A percentile compares a stretch with the other conserved stretches of the same genome.
phyloP scores from a whole-genome alignment of 257 asterid species.

The Nyctanthes arbortristis region DNA sequence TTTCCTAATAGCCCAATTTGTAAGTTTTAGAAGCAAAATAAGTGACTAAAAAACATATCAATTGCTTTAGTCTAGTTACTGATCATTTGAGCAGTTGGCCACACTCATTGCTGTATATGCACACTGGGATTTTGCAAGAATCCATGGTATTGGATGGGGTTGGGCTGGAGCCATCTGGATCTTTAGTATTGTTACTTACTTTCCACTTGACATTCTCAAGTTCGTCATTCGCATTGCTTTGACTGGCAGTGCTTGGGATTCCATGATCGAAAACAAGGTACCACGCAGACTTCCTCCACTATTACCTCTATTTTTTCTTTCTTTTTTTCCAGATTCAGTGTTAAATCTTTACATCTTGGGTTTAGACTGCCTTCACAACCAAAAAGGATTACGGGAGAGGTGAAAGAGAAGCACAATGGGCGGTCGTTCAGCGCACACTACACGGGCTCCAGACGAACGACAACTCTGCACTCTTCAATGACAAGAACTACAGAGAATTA shows the following conservation, averaged over 20 bases:
- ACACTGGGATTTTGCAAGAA: slow-evolving; percentile 62
- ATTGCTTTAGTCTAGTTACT: background rate
- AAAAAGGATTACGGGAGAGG: slow-evolving; percentile 48
- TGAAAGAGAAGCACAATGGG: slow-evolving; percentile 65
- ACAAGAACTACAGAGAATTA: slow-evolving; percentile 42
- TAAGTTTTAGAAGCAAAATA: slow-evolving; percentile 28
- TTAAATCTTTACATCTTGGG: background rate
- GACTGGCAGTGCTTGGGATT: slow-evolving; percentile 57
- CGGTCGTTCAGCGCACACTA: slow-evolving; percentile 51
- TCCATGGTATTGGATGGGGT: slow-evolving; percentile 75
- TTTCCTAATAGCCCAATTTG: slow-evolving; percentile 70
- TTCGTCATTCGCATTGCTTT: slow-evolving; percentile 50
- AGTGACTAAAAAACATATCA: background rate
- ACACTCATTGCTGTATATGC: slow-evolving; percentile 69
- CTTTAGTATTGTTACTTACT: slow-evolving; percentile 61
- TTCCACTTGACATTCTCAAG: slow-evolving; percentile 73
- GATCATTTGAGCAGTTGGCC: slow-evolving; percentile 44
- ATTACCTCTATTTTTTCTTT: background rate
- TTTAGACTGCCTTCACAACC: slow-evolving; percentile 55
- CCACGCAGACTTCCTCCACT: background rate
- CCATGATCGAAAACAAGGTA: slow-evolving; percentile 52
- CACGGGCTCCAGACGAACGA: slow-evolving; percentile 45
- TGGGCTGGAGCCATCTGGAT: slow-evolving; percentile 82
- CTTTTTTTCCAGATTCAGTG: background rate
- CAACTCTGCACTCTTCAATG: slow-evolving; percentile 18